Evolutionary conservation across 495 filamentous ascomycete species (phyloP), one percentile per base, ranked within the genome.

Genomic region (Choiromyces venosus): DNA sequence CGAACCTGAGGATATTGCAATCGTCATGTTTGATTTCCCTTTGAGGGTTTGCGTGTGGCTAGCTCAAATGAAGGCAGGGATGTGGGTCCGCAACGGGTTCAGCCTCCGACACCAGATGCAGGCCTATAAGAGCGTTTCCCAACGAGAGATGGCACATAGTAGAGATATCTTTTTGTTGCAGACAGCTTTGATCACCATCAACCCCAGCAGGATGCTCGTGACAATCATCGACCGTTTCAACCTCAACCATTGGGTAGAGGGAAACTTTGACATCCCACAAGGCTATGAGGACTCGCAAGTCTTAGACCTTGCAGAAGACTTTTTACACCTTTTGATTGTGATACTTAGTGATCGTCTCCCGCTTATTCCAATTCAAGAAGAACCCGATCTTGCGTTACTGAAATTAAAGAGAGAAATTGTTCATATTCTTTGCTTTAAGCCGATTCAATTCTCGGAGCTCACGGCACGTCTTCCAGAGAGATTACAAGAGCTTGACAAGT

Each of bases 11-110:
- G 92, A 97, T 80, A 87, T 94, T 74, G 85, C 97, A 19, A 88
- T 97, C 81, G 89, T 91, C 0, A 88, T 92, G 75, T 97, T 98
- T 79, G 95, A 99, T 81, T 96, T 91, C 80, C 94, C 95, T 4
- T 85, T 99, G 8, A 87, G 95, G 44, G 93, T 97, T 4, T 97
- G 93, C 82, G 93, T 92, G 14, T 99, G 95, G 95, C 84, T 99
- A 33, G 91, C 94, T 2, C 96, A 99, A 83, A 98, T 98, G 89
- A 96, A 96, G 82, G 92, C 93, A 4, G 91, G 92, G 21, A 95
- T 97, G 91, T 99, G 95, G 95, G 96, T 99, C 52, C 90, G 95
- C 42, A 99, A 99, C 80, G 95, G 95, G 12, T 89, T 97, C 76
- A 97, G 93, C 81, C 88, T 99, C 65, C 89, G 92, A 19, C 95